Base-by-base conservation (phyloP, 202 grass and related monocot genomes). In the Eragrostis tef region DNA sequence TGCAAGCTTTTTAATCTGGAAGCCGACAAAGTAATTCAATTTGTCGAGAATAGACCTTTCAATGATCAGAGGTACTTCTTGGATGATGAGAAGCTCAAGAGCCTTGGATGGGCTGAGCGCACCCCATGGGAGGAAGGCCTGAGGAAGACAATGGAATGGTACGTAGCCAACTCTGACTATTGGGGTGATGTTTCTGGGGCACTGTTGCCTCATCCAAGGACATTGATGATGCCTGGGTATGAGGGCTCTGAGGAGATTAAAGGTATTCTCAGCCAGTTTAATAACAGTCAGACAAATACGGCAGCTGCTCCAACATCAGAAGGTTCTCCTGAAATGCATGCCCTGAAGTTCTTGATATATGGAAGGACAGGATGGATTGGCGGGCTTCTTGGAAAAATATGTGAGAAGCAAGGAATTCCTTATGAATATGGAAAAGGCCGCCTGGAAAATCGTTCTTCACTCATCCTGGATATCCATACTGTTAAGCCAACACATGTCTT, bases 401-500 rank as follows among this genome's bases (percentile, higher is more conserved):
- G 93, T 73, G 87, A 86, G 71, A 95, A 92, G 70, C 61, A 92
- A 83, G 82, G 78, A 74, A 90, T 90, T 81, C 78, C 82, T 47
- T 92, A 78, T 36, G 85, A 85, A 61, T 95, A 95, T 71, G 93
- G 89, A 70, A 95, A 90, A 80, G 93, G 89, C 59, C 87, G 90
- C 20, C 70, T 95, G 43, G 83, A 95, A 83, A 64, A 90, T 29
- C 87, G 90, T 47, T 78, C 87, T 48, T 71, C 78, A 9, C 82
- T 95, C 24, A 51, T 86, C 68, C 82, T 78, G n/a, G 93, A 92
- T 79, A 82, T 95, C 59, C 87, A 88, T 64, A 88, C 79, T 64
- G 77, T 90, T 42, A 95, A 92, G 65, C 90, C 93, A 78, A 92
- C 93, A 65, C 93, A 95, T 87, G 87, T 95, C 54, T 88, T 95